A percentile compares a stretch with the other conserved stretches of the same genome.
These are phyloP conservation scores for Scutellaria galericulata DNA, from an alignment of 257 asterid genomes.

Conservation along the genomic window DNA sequence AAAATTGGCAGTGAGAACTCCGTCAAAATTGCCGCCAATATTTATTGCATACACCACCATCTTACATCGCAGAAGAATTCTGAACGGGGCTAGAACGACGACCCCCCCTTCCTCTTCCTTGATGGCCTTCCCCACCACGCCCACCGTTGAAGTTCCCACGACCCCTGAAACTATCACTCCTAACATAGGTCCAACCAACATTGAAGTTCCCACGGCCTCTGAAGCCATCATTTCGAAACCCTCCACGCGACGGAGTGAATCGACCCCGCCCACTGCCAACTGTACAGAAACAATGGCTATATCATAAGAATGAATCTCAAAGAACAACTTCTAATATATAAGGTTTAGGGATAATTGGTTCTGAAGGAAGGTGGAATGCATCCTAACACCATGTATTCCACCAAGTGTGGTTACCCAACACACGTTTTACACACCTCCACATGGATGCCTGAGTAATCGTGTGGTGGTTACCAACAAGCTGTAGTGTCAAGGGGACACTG, in stretches of 20 bases:
- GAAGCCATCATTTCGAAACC: constrained; percentile 61
- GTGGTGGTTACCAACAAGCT: not conserved
- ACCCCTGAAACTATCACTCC: constrained; percentile 64
- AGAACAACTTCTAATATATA: not conserved
- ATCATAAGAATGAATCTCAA: constrained; percentile 18
- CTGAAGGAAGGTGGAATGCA: not conserved
- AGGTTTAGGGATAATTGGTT: not conserved
- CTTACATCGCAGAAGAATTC: constrained; percentile 33
- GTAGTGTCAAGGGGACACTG: not conserved
- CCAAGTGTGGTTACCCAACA: not conserved
- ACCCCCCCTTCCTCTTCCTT: constrained; percentile 53
- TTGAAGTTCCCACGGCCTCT: constrained; percentile 64
- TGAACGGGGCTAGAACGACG: constrained; percentile 41
- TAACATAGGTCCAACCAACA: constrained; percentile 57
- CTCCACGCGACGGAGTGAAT: constrained; percentile 59
- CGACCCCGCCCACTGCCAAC: constrained; percentile 70
- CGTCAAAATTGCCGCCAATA: constrained; percentile 41
- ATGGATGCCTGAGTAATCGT: not conserved
- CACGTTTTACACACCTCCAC: not conserved
- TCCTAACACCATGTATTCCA: not conserved
- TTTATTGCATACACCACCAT: not conserved
- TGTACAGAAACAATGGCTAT: constrained; percentile 34
- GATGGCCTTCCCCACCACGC: constrained; percentile 51
- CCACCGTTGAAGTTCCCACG: constrained; percentile 48
- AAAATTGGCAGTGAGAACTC: constrained; percentile 27